phyloP scores from a whole-genome alignment of 108 stramenopile genomes.

The Pseudonitzschia delicatissima region DNA sequence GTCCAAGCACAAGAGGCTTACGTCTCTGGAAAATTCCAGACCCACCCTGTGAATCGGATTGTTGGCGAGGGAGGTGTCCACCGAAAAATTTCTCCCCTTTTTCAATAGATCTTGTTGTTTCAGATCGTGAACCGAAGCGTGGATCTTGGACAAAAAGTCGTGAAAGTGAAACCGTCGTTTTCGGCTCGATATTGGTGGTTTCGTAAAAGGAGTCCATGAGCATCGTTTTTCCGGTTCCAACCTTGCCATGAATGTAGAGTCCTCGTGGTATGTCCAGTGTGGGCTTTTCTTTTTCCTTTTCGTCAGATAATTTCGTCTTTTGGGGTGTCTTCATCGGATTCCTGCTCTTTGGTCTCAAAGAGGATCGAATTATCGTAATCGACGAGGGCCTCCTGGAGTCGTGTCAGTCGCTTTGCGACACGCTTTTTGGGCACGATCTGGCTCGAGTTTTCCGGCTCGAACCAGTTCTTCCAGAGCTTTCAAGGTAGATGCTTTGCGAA shows the following conservation, averaged over 20 bases:
- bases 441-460: conserved; percentile 15
- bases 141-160: conserved; percentile 91
- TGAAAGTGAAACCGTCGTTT: conserved; percentile 93
- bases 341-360: conserved; percentile 10
- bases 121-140: conserved; percentile 70
- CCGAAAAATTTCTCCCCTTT: conserved; percentile 60
- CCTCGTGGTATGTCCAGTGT: conserved; percentile 63
- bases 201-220: conserved; percentile 93
- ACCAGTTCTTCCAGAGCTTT: conserved; percentile 18
- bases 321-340: background rate
- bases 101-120: conserved; percentile 59
- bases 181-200: conserved; percentile 23
- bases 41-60: conserved; percentile 78
- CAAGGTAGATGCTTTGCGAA: conserved; percentile 2
- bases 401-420: conserved; percentile 50
- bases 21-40: conserved; percentile 46
- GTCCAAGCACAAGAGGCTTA: conserved; percentile 93
- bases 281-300: conserved; percentile 9
- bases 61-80: conserved; percentile 47
- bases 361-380: conserved; percentile 40
- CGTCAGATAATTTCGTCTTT: background rate
- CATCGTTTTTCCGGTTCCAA: conserved; percentile 96
- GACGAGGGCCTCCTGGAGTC: conserved; percentile 47
- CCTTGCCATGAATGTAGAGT: conserved; percentile 87
- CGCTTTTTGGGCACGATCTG: conserved; percentile 46